Conservation (phyloP, 352 stramenopile species). For the Lagenidium sp. region DNA sequence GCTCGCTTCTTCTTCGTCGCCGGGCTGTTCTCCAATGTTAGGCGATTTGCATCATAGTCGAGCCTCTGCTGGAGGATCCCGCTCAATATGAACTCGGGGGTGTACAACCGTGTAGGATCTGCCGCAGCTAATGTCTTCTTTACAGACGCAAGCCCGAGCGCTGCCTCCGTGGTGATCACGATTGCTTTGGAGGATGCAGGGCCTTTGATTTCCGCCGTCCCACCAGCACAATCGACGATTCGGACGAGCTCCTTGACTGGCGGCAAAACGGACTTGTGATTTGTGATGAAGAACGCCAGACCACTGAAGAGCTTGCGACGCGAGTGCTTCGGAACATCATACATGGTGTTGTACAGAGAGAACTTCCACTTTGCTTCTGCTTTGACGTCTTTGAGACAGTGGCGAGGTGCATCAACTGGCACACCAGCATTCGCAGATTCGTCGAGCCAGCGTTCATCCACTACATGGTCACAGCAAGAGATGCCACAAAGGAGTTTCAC, state of each 20-base stretch:
- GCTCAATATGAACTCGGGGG: slow-evolving; percentile 29
- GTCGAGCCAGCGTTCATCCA: slow-evolving; percentile 37
- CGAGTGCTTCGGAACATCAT: slow-evolving; percentile 14
- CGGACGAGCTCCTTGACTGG: slow-evolving; percentile 13
- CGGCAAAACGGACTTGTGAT: slow-evolving; percentile 27
- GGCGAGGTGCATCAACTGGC: slow-evolving; percentile 12
- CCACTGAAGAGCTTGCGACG: slow-evolving; percentile 21
- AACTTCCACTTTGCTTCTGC: slow-evolving; percentile 42
- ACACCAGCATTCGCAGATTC: slow-evolving; percentile 22
- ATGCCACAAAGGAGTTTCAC: slow-evolving; percentile 56
- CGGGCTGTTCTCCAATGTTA: neutral
- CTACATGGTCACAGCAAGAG: slow-evolving; percentile 36
- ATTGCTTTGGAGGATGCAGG: slow-evolving; percentile 23
- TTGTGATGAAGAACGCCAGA: slow-evolving; percentile 31
- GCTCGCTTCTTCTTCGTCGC: slow-evolving; percentile 5
- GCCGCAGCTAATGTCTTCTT: slow-evolving; percentile 19
- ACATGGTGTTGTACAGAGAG: slow-evolving; percentile 37
- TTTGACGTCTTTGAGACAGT: slow-evolving; percentile 30
- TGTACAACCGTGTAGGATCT: slow-evolving; percentile 17
- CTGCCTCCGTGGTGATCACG: slow-evolving; percentile 29
- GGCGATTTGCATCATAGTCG: slow-evolving; percentile 20
- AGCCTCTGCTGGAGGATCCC: slow-evolving; percentile 32
- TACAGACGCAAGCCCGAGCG: slow-evolving; percentile 17
- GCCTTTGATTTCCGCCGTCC: slow-evolving; percentile 37
- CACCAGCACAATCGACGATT: slow-evolving; percentile 37